Evolutionary conservation across 495 filamentous ascomycete species (phyloP), one percentile per base, ranked within the genome.

Genomic region (Penicillium simplicissimum): DNA sequence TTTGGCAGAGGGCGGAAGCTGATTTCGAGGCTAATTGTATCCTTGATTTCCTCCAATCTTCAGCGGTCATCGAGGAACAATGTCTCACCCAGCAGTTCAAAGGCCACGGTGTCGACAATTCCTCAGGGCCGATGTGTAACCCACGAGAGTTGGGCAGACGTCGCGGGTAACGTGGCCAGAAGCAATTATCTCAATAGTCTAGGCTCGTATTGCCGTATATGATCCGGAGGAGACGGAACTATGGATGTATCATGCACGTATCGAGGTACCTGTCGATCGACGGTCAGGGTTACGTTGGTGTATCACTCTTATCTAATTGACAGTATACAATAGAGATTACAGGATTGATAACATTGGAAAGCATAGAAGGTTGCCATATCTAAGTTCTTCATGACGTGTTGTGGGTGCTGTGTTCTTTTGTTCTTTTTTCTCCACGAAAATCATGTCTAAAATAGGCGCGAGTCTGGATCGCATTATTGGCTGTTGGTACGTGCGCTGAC

Each of bases 161-260:
- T 36, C 28, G 3, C 51, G 51, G 51, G 17, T 34, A 53, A 31
- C 51, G 25, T 53, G 51, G 51, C 31, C 51, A 53, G 51, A 53
- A 53, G 51, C 51, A 53, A 53, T 53, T 35, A 53, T 34, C 36
- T 31, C 48, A 52, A 53, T 53, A 53, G 33, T 31, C 33, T 45
- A 8, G 23, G 31, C 51, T 53, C 51, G 51, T 53, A 53, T 34
- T 36, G 51, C 28, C 31, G 51, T 53, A 53, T n/a, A 36, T 11
- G 28, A n/a, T 31, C 45, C 45, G 21, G 51, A 21, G 49, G 49
- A 31, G n/a, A 23, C 42, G 42, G 31, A n/a, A 31, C 2, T 28
- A 28, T 28, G 25, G 2, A 28, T 28, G 25, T 28, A 31, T 23
- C 51, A 14, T 36, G 51, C 28, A 34, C 3, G 31, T 53, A 53